Evolutionary conservation across 139 green algal species (phyloP).

Genomic region (Closterium sp.): DNA sequence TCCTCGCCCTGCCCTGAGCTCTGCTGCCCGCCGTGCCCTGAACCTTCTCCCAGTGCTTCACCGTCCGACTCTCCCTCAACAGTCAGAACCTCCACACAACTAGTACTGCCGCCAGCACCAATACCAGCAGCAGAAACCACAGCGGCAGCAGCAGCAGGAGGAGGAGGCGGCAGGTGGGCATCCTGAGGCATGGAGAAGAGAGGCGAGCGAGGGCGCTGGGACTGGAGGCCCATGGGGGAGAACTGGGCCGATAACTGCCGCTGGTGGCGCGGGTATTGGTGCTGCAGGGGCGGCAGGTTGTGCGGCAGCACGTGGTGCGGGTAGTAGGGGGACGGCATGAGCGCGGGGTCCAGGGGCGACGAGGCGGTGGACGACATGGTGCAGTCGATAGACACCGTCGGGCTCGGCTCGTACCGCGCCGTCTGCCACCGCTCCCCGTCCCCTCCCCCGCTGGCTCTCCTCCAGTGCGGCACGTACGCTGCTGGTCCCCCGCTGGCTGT

Average conservation of each 20-base stretch:
- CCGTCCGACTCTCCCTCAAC: not conserved
- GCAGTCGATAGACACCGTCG: not conserved
- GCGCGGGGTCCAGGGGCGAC: not conserved
- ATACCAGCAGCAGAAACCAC: not conserved
- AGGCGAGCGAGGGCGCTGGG: not conserved
- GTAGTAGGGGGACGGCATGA: not conserved
- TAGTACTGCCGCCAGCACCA: not conserved
- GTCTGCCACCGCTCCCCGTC: not conserved
- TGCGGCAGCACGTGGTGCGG: not conserved
- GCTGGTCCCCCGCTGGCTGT: not conserved
- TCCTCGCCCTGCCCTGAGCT: too few relatives aligned
- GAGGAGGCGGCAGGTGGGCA: not conserved
- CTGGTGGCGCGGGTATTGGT: not conserved
- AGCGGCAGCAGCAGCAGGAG: not conserved
- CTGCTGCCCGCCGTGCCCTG: not conserved
- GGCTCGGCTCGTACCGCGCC: not conserved
- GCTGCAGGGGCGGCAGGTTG: not conserved
- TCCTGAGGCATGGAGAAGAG: not conserved
- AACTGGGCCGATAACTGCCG: not conserved
- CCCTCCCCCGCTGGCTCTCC: slow-evolving; percentile 1
- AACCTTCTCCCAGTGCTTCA: not conserved
- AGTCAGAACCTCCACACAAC: not conserved
- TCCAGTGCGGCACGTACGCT: not conserved
- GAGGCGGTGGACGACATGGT: not conserved
- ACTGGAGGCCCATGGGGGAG: not conserved